Evolutionary conservation across 345 rosid genomes (phyloP), one percentile per base, ranked within the genome.

Genomic region (Citrus glauca): DNA sequence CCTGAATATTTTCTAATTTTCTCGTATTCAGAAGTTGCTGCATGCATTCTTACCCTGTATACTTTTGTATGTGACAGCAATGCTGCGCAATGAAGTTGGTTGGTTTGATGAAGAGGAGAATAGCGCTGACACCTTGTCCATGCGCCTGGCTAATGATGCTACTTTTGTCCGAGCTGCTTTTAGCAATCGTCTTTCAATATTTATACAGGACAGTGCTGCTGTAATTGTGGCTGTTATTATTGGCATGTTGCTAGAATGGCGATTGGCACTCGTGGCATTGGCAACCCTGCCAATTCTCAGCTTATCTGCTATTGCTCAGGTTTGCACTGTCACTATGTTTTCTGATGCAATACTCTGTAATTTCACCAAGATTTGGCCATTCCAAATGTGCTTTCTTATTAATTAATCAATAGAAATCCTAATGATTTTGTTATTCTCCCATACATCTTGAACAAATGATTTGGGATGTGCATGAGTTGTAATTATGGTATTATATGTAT

Each of bases 131-230:
- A 92, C 93, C 37, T 81, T 97, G 79, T 97, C 99, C 75, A 97
- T 97, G 99, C 98, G 96, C 77, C 85, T 97, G 87, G 99, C 99
- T 60, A 97, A 97, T 91, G 99, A 97, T 89, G 99, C 99, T 82
- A 97, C 98, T 55, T 97, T 94, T 85, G 99, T 94, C 48, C 86
- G 99, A 68, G 99, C 99, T 66, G 94, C 99, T 80, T 97, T 97
- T 82, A 97, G 99, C 86, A 97, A 97, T 79, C 89, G 99, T 33
- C 98, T 97, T 88, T 97, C 98, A 14, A 97, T 97, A 82, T 94
- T 97, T 81, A 87, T 97, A 82, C 99, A 97, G 89, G 99, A 97
- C 76, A 87, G 92, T 89, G 85, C 98, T 67, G 99, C 99, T 70
- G 89, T 97, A 78, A 78, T 91, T 42, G 98, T 94, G 80, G 98